phyloP scores from a whole-genome alignment of 441 rosid species.

The Iberis amara region DNA sequence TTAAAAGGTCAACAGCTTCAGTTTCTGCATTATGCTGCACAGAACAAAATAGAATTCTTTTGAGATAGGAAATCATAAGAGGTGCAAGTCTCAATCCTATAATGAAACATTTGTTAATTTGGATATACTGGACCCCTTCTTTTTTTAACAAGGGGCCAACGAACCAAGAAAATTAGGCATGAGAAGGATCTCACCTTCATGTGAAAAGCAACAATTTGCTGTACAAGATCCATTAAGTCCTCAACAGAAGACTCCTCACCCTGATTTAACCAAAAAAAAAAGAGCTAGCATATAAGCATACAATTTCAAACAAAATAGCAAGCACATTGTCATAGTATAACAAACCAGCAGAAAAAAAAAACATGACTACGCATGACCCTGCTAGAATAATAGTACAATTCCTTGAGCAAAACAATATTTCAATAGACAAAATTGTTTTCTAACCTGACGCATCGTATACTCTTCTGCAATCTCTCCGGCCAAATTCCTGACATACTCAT shows the following conservation, averaged over 20 bases:
- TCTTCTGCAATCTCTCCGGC: conserved; percentile 88
- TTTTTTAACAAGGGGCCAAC: conserved; percentile 10
- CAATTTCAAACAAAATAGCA: not conserved
- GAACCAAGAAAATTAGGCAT: conserved; percentile 2
- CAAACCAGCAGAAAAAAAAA: conserved; percentile 4
- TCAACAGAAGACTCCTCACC: conserved; percentile 58
- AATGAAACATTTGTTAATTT: too few relatives aligned
- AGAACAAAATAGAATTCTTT: conserved; percentile 17
- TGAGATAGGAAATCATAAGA: conserved; percentile 6
- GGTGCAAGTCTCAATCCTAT: not conserved
- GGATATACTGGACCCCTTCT: too few relatives aligned
- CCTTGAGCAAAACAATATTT: conserved; percentile 1
- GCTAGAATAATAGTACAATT: conserved; percentile 3
- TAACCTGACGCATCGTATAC: conserved; percentile 67
- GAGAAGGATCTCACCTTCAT: conserved; percentile 58
- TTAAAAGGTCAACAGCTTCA: conserved; percentile 94
- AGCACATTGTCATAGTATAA: conserved; percentile 3
- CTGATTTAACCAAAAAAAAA: conserved; percentile 33
- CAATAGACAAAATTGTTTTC: conserved; percentile 22
- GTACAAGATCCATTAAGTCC: conserved; percentile 82
- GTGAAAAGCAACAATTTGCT: conserved; percentile 92
- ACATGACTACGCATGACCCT: conserved; percentile 12
- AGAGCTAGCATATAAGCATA: conserved; percentile 6
- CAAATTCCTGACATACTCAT: conserved; percentile 94
- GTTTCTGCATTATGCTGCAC: conserved; percentile 98